Evolutionary conservation across 2,329 filamentous ascomycete species (phyloP).

Genomic region (Pseudopithomyces maydicus): DNA sequence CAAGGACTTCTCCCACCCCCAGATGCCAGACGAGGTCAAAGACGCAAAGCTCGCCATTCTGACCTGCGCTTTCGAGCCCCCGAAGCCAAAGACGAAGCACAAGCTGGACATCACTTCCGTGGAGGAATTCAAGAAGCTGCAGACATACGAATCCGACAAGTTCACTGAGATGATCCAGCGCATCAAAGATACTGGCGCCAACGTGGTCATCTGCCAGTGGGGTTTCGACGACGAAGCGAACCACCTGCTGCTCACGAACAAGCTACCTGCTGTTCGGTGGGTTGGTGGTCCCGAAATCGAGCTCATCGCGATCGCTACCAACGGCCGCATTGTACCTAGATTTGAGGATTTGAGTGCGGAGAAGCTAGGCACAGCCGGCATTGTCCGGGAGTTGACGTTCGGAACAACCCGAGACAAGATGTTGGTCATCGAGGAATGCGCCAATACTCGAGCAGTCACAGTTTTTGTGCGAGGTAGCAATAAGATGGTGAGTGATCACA

Average conservation of each 20-base stretch:
- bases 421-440: slow-evolving; percentile 98
- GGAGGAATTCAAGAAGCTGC: slow-evolving; percentile 97
- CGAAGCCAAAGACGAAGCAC: slow-evolving; percentile 99
- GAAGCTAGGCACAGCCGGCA: slow-evolving; percentile 87
- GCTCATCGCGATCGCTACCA: slow-evolving; percentile 96
- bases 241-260: slow-evolving; percentile 93
- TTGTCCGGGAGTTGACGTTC: slow-evolving; percentile 94
- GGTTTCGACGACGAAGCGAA: slow-evolving; percentile 99
- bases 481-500: slow-evolving; percentile 79
- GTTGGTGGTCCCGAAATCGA: slow-evolving; percentile 98
- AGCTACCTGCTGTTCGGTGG: slow-evolving; percentile 95
- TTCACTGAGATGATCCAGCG: slow-evolving; percentile 98
- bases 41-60: slow-evolving; percentile 98
- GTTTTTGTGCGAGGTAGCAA: slow-evolving; percentile 97
- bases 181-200: slow-evolving; percentile 96
- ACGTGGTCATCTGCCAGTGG: slow-evolving; percentile 98
- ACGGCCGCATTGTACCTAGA: slow-evolving; percentile 93
- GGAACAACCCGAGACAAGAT: slow-evolving; percentile 99
- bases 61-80: slow-evolving; percentile 97
- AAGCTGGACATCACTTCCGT: slow-evolving; percentile 97
- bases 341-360: slow-evolving; percentile 92
- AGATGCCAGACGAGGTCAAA: slow-evolving; percentile 94
- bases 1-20: slow-evolving; percentile 99
- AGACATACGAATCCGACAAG: slow-evolving; percentile 93
- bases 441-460: slow-evolving; percentile 95